phyloP scores from a whole-genome alignment of 495 filamentous ascomycete genomes.

The Jackrogersella multiformis region DNA sequence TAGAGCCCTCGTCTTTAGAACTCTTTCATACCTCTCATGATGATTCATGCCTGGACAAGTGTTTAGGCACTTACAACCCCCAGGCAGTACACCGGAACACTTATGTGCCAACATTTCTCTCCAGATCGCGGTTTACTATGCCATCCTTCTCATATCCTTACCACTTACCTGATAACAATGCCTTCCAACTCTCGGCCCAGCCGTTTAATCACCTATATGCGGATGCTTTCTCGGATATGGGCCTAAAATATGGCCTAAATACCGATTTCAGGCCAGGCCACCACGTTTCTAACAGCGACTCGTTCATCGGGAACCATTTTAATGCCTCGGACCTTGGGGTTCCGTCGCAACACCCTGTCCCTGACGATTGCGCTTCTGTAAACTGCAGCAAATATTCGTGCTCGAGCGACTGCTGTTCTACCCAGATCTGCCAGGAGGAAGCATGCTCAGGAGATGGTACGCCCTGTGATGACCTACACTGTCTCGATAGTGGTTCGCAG shows the following conservation, averaged over 20 bases:
- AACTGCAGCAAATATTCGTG: conserved; percentile 42
- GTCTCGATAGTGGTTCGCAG: conserved; percentile 29
- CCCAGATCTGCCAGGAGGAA: conserved; percentile 39
- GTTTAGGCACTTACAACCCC: conserved; percentile 31
- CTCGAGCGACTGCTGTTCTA: conserved; percentile 38
- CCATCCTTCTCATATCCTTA: conserved; percentile 15
- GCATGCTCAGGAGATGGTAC: conserved; percentile 37
- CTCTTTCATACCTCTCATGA: conserved; percentile 48
- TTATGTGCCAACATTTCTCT: conserved; percentile 1
- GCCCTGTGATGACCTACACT: conserved; percentile 41
- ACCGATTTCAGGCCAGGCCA: conserved; percentile 5
- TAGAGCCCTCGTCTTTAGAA: conserved; percentile 34
- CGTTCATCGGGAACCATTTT: conserved; percentile 31
- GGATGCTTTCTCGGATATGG: conserved; percentile 15
- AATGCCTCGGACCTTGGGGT: conserved; percentile 25
- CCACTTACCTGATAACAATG: conserved; percentile 15
- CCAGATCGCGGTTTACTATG: conserved; percentile 12
- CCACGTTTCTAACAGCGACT: conserved; percentile 23
- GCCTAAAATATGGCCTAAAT: conserved; percentile 17
- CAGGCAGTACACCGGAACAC: conserved; percentile 16
- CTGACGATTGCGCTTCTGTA: conserved; percentile 39
- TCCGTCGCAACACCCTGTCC: conserved; percentile 7
- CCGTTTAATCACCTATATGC: conserved; percentile 8
- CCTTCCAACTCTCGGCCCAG: conserved; percentile 10
- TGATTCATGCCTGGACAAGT: conserved; percentile 53